A percentile compares a stretch with the other conserved stretches of the same genome.
Conservation (phyloP, 768 basidiomycete genomes). For the Suillus bovinus region DNA sequence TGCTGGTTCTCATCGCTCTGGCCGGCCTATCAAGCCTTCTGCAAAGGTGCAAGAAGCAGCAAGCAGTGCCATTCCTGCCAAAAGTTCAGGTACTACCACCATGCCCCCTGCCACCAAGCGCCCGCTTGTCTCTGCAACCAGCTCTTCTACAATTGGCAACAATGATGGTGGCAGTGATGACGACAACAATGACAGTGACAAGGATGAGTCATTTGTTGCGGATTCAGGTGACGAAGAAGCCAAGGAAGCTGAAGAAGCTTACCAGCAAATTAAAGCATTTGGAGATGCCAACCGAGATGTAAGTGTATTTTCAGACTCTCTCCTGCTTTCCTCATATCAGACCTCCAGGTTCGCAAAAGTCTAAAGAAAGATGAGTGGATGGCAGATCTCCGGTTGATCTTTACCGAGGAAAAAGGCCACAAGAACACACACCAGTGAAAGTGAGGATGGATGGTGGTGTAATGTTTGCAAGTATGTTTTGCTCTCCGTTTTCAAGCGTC, state of each 20-base stretch:
- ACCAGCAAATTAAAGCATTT: neutral
- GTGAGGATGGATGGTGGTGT: neutral
- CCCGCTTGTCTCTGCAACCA: neutral
- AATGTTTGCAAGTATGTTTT: neutral
- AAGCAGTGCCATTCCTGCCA: neutral
- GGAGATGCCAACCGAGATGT: neutral
- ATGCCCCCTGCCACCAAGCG: conserved; percentile 2
- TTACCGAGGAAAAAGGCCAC: neutral
- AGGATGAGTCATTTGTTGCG: neutral
- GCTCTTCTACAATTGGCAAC: neutral
- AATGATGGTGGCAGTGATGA: neutral
- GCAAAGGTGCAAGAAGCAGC: neutral
- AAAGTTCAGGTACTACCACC: neutral
- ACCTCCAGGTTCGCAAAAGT: neutral
- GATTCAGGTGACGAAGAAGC: neutral
- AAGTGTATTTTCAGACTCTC: neutral
- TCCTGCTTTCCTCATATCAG: neutral
- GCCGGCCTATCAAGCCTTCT: neutral
- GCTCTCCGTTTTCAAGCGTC: neutral
- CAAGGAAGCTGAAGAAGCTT: conserved; percentile 3
- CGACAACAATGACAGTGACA: neutral
- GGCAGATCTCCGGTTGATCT: neutral
- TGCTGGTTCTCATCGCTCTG: neutral
- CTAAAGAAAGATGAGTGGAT: neutral
- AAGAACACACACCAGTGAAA: neutral